Evolutionary conservation across 2,329 filamentous ascomycete genomes (phyloP), one percentile per base, ranked within the genome.

Genomic region (Neonectria faginata): DNA sequence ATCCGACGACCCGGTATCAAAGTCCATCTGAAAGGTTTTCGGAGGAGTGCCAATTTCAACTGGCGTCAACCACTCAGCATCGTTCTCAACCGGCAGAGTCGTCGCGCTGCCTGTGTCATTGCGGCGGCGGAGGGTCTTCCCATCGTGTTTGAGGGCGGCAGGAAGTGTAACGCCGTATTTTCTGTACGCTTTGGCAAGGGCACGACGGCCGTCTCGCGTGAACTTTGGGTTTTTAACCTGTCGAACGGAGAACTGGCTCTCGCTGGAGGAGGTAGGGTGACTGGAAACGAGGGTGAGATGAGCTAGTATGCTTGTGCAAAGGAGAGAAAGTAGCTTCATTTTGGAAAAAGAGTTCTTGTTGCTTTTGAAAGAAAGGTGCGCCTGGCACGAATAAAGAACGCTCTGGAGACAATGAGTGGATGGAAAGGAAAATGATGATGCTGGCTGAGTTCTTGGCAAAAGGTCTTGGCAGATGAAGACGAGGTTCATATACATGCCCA

Each of bases 1-100:
- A 60, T 84, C 82, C 11, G 81, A 79, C 2, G 81, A 83, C 1
- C 82, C 82, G 1, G 82, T 84, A 62, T 84, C 81, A 51, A 84
- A 81, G 67, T 82, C 78, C 53, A 84, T 70, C 39, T 79, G 77
- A 52, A 84, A 72, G 1, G 77, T 80, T 68, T 83, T 79, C 4
- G 79, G 74, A 9, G 81, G 81, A 6, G 79, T 80, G 14, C 81
- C 81, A n/a, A 83, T 79, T 42, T 78, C 71, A 12, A 83, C 78
- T 5, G 79, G 78, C 3, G 76, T 76, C 55, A 82, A 62, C 67
- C 79, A 83, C 69, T 81, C 79, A 20, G 67, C 36, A n/a, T 81
- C 80, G 56, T 71, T 66, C 3, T 72, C 51, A 27, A 72, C 57
- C 1, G 79, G 78, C 0, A 60, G 71, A 42, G 73, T 73, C 3